Evolutionary conservation across 768 basidiomycete genomes (phyloP).

Genomic region (Leccinellum albellum): DNA sequence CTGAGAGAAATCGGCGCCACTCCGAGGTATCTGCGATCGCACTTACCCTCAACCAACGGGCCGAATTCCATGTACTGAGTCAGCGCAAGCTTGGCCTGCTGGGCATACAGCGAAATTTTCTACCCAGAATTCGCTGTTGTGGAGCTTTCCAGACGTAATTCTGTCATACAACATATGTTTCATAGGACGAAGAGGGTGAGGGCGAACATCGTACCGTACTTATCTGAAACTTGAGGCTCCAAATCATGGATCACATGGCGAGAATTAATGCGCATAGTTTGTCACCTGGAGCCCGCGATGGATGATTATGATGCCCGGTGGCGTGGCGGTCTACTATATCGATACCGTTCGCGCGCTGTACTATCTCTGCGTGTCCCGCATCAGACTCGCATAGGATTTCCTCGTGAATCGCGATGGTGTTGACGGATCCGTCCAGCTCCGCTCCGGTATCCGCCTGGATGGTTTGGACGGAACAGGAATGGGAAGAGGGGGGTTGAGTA

Average conservation of each 20-base stretch:
- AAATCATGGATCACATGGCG: background rate
- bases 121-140: background rate
- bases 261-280: background rate
- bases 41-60: background rate
- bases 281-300: background rate
- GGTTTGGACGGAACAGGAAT: background rate
- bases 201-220: background rate
- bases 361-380: background rate
- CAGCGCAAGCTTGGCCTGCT: background rate
- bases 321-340: constrained; percentile 1
- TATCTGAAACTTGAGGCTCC: background rate
- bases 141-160: constrained; percentile 1
- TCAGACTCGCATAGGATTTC: background rate
- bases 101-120: background rate
- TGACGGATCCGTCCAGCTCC: constrained; percentile 12
- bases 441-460: constrained; percentile 9
- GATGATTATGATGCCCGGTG: background rate
- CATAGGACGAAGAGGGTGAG: background rate
- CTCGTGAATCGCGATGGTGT: background rate
- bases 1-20: background rate
- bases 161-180: background rate
- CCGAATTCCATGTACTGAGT: background rate
- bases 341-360: background rate
- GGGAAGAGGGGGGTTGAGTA: background rate
- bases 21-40: background rate